Evolutionary conservation across 2,329 filamentous ascomycete species (phyloP).

Genomic region (Monilinia fructicola): DNA sequence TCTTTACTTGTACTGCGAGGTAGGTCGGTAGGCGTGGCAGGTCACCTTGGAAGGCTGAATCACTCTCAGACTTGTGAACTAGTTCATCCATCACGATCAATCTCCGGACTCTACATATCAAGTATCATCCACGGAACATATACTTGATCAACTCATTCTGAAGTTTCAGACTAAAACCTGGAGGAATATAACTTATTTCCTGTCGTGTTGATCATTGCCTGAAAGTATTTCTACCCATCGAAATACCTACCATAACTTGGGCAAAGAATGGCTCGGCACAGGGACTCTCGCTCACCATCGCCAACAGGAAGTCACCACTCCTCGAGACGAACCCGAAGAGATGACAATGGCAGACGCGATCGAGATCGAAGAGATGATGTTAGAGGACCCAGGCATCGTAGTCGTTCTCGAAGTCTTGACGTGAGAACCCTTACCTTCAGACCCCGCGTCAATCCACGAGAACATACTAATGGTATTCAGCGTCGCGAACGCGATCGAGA

Average conservation of each 20-base stretch:
- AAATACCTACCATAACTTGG: conserved; percentile 36
- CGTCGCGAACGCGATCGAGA: conserved; percentile 61
- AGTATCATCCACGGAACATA: neutral
- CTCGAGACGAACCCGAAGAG: conserved; percentile 57
- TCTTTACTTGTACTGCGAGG: neutral
- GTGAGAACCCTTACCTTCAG: conserved; percentile 48
- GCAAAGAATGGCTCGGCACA: conserved; percentile 58
- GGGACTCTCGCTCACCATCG: conserved; percentile 81
- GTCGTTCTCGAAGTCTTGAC: conserved; percentile 61
- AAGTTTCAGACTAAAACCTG: neutral
- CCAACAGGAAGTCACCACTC: conserved; percentile 82
- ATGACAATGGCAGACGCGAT: conserved; percentile 49
- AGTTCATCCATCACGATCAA: neutral
- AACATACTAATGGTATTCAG: conserved; percentile 45
- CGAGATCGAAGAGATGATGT: conserved; percentile 52
- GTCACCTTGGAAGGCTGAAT: neutral
- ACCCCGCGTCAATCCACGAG: conserved; percentile 24
- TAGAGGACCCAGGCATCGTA: conserved; percentile 53
- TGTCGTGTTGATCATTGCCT: conserved; percentile 29
- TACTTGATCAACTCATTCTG: neutral
- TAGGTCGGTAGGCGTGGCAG: no score
- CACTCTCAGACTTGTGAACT: neutral
- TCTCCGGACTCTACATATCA: neutral
- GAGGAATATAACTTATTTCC: neutral
- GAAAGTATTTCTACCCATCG: conserved; percentile 47